Evolutionary conservation across 2,329 filamentous ascomycete genomes (phyloP), one percentile per base, ranked within the genome.

Genomic region (Colletotrichum theobromicola): DNA sequence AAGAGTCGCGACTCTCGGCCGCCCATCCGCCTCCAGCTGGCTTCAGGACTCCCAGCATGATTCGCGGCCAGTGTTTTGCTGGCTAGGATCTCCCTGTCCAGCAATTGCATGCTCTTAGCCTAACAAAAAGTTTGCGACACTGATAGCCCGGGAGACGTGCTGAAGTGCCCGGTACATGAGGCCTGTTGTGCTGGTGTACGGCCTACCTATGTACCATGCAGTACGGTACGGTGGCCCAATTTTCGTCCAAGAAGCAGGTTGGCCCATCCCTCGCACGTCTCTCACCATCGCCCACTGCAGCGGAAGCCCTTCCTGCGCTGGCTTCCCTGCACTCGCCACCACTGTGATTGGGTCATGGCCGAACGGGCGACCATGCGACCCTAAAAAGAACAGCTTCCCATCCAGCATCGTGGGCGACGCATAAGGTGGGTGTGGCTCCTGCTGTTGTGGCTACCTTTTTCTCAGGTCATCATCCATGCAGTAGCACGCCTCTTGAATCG

Each of bases 401-500:
- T n/a, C n/a, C n/a, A n/a, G n/a, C n/a, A n/a, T n/a, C 46, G 60
- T 62, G 24, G 34, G 42, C 60, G 24, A 67, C 42, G 72, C 68
- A 72, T 74, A 53, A 72, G 57, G 63, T 57, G 62, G 42, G 72
- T 67, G 55, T 75, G 68, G 71, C 71, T 65, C 65, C 58, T 63
- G 70, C 15, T 69, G 32, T 57, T 42, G 65, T 72, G 71, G 69
- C 72, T 75, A 67, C 62, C 34, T 64, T 63, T 63, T 57, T 6
- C 42, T 26, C 53, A 28, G 37, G 35, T 30, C 57, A 63, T 63
- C 28, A 72, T 58, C 57, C 72, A 72, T 72, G 72, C 57, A n/a
- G 63, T 21, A 58, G 72, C 28, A 74, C 62, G 34, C 68, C 50
- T 75, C 69, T 67, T 64, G 68, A 75, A 57, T 75, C 72, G 68